Evolutionary conservation across 2,329 filamentous ascomycete species (phyloP).

Genomic region (Blastomyces parvus): DNA sequence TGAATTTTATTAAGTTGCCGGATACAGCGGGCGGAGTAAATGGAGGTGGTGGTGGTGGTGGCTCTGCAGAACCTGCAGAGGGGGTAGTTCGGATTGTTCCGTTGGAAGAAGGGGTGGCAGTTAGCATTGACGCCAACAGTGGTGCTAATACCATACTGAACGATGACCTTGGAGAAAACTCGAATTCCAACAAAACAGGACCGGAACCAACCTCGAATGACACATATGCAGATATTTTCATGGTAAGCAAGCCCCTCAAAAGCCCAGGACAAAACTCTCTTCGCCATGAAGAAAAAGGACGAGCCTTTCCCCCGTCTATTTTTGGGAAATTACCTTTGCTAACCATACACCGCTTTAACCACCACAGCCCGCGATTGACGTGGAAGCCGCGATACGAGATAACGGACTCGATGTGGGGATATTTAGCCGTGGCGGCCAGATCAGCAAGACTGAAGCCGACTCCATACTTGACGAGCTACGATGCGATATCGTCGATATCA

Average conservation of each 20-base stretch:
- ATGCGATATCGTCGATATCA: constrained; percentile 12
- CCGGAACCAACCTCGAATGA: not conserved
- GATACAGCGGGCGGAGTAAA: constrained; percentile 18
- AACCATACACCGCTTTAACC: not conserved
- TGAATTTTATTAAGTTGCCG: constrained; percentile 66
- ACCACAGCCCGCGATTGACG: constrained; percentile 43
- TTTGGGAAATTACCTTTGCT: not conserved
- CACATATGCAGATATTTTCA: constrained; percentile 14
- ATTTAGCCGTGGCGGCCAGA: constrained; percentile 37
- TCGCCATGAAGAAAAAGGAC: not conserved
- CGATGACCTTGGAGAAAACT: not conserved
- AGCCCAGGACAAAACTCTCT: not conserved
- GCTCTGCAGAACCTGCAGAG: not conserved
- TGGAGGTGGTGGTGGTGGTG: not conserved
- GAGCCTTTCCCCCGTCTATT: not conserved
- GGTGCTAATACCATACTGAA: not conserved
- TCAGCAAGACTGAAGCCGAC: constrained; percentile 12
- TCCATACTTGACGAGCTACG: constrained; percentile 16
- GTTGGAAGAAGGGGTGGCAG: constrained; percentile 4
- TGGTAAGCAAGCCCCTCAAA: constrained; percentile 14
- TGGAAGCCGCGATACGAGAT: constrained; percentile 44
- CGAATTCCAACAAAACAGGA: not conserved
- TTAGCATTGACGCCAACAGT: not conserved
- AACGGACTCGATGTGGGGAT: constrained; percentile 45
- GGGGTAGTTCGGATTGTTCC: constrained; percentile 5